phyloP scores from a whole-genome alignment of 148 eudicot species.

The Euryodendron excelsum region DNA sequence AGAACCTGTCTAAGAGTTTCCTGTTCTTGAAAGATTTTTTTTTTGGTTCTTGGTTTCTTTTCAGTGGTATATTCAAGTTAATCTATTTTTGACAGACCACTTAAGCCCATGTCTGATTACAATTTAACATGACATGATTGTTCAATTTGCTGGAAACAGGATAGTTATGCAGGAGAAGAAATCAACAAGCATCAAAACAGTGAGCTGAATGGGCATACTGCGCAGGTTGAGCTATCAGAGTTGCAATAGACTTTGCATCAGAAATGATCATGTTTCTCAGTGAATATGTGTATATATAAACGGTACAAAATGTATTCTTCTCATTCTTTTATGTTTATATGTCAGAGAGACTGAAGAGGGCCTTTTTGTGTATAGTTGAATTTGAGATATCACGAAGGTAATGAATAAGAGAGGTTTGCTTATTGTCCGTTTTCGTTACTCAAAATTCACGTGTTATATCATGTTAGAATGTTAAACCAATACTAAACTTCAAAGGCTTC shows the following conservation, averaged over 20 bases:
- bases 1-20: too few species aligned
- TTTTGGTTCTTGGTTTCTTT: not conserved
- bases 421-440: not conserved
- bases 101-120: not conserved
- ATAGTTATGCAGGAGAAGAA: conserved; percentile 25
- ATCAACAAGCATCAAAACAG: conserved; percentile 23
- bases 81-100: not conserved
- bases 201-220: conserved; percentile 16
- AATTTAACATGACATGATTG: not conserved
- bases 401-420: conserved; percentile 15
- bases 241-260: not conserved
- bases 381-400: not conserved
- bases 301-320: conserved; percentile 10
- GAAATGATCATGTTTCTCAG: not conserved
- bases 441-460: too few species aligned
- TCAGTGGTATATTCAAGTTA: not conserved
- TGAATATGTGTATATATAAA: conserved; percentile 14
- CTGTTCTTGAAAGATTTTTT: too few species aligned
- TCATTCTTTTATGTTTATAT: conserved; percentile 18
- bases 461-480: too few species aligned
- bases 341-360: not conserved
- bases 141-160: conserved; percentile 23
- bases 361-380: conserved; percentile 9
- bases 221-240: not conserved
- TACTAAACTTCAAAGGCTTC: too few species aligned